phyloP scores from a whole-genome alignment of 345 rosid genomes.

The Carallia pectinifolia region DNA sequence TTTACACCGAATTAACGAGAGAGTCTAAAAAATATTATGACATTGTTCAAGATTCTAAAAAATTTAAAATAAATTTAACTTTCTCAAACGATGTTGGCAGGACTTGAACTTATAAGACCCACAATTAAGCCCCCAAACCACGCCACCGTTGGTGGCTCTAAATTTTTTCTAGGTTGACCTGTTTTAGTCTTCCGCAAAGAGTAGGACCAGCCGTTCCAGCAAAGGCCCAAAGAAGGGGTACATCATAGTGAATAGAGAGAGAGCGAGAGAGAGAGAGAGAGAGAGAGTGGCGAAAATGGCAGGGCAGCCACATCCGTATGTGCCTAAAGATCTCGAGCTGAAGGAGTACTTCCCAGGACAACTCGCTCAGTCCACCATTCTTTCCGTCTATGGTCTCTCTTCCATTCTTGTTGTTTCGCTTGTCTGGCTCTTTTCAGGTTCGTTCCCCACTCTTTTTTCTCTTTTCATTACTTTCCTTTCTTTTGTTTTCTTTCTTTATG shows the following conservation, averaged over 20 bases:
- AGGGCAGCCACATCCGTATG: constrained; percentile 59
- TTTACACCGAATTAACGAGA: too few relatives aligned
- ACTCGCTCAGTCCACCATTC: constrained; percentile 60
- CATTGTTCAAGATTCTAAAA: too few relatives aligned
- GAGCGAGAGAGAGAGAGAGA: not conserved
- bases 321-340: constrained; percentile 73
- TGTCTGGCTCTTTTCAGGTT: constrained; percentile 78
- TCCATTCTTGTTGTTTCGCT: constrained; percentile 56
- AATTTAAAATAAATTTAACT: too few relatives aligned
- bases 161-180: too few relatives aligned
- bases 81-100: too few relatives aligned
- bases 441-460: not conserved
- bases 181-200: not conserved
- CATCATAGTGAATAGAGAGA: not conserved
- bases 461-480: not conserved
- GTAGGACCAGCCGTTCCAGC: not conserved
- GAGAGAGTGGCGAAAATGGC: not conserved
- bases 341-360: constrained; percentile 56
- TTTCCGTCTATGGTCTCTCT: constrained; percentile 42
- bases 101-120: too few relatives aligned
- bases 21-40: too few relatives aligned
- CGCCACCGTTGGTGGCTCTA: too few relatives aligned
- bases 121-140: too few relatives aligned
- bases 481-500: not conserved
- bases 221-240: not conserved